Evolutionary conservation across 805 yeast species (phyloP).

Genomic region (Lipomyces kockii): DNA sequence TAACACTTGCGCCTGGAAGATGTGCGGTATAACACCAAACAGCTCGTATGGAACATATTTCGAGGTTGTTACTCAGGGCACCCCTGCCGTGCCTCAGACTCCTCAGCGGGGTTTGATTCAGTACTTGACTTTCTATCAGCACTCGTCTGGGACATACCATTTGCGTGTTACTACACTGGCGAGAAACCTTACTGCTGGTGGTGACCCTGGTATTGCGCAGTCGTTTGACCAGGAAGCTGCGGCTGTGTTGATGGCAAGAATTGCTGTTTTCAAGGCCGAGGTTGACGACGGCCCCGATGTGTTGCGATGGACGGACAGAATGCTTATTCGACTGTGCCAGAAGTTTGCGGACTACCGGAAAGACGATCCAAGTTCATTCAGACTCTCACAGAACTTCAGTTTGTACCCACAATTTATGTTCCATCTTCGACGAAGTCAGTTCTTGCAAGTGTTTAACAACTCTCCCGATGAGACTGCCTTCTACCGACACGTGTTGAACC

Average conservation of each 20-base stretch:
- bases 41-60: slow-evolving; percentile 89
- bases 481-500: slow-evolving; percentile 86
- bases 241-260: slow-evolving; percentile 88
- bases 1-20: slow-evolving; percentile 84
- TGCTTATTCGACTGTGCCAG: slow-evolving; percentile 85
- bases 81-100: slow-evolving; percentile 36
- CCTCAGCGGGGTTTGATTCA: slow-evolving; percentile 58
- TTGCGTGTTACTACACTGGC: slow-evolving; percentile 87
- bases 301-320: slow-evolving; percentile 91
- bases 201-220: slow-evolving; percentile 58
- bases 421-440: slow-evolving; percentile 94
- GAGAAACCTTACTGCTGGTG: slow-evolving; percentile 57
- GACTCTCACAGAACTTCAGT: slow-evolving; percentile 80
- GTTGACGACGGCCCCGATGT: slow-evolving; percentile 92
- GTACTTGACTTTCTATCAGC: slow-evolving; percentile 90
- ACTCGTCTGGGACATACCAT: slow-evolving; percentile 88
- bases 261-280: slow-evolving; percentile 81
- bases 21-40: slow-evolving; percentile 82
- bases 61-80: slow-evolving; percentile 57
- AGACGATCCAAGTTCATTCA: slow-evolving; percentile 80
- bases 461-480: slow-evolving; percentile 99
- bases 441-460: slow-evolving; percentile 92
- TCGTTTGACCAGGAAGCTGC: slow-evolving; percentile 99
- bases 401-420: slow-evolving; percentile 95
- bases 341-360: slow-evolving; percentile 92